Percentiles rank a stretch among this genome's conserved stretches.
phyloP scores from a whole-genome alignment of 805 yeast species.

The Lachancea sp. region DNA sequence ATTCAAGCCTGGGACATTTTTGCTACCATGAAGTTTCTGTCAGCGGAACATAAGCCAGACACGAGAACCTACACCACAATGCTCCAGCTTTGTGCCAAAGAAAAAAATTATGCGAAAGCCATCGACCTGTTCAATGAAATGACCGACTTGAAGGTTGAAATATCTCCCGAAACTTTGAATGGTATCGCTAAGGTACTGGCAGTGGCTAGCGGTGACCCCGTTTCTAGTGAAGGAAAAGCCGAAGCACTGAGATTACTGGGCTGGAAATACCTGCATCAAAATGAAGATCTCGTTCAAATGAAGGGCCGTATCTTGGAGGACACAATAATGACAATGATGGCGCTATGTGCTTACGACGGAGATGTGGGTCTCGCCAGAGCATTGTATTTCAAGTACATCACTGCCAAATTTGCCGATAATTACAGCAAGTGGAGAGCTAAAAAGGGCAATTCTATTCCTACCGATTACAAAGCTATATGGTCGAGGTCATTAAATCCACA shows the following conservation, averaged over 20 bases:
- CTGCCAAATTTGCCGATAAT: conserved; percentile 23
- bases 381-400: conserved; percentile 43
- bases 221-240: conserved; percentile 26
- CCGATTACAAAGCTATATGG: conserved; percentile 17
- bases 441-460: neutral
- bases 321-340: conserved; percentile 47
- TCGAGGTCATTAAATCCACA: conserved; percentile 31
- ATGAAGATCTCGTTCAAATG: conserved; percentile 34
- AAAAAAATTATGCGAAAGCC: conserved; percentile 63
- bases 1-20: conserved; percentile 65
- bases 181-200: conserved; percentile 26
- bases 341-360: conserved; percentile 72
- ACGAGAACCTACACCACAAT: conserved; percentile 62
- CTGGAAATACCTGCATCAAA: conserved; percentile 72
- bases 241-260: conserved; percentile 39
- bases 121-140: conserved; percentile 72
- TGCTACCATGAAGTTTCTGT: conserved; percentile 77
- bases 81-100: conserved; percentile 57
- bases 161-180: conserved; percentile 18
- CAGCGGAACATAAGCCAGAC: conserved; percentile 61
- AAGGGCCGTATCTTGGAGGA: conserved; percentile 8
- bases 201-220: conserved; percentile 21
- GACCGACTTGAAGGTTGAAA: conserved; percentile 29
- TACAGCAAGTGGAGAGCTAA: conserved; percentile 8
- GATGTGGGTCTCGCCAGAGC: conserved; percentile 71